Base-by-base conservation (phyloP, 108 stramenopile species). In the Hondaea fermentalgiana region DNA sequence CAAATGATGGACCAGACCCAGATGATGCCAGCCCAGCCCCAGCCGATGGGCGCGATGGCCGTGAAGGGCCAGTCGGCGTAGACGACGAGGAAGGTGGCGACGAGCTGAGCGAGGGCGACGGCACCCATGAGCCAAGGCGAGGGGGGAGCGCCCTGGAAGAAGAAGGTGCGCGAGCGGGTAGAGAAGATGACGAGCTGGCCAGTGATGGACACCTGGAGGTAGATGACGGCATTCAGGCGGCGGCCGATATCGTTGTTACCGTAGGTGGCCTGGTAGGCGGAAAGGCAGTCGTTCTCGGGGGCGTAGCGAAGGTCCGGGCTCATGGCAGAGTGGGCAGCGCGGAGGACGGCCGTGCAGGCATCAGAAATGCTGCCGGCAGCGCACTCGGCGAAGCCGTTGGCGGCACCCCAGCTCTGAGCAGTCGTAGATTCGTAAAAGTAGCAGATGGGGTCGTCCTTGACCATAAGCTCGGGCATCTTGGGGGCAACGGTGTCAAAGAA, bases 381-480 rank as follows among this genome's bases (percentile, higher is more conserved):
- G 16, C 87, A 69, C 17, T 91, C 35, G 28, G 95, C 91, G 16
- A 97, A 72, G n/a, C 90, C 91, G 5, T 72, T 57, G 6, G 94
- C 91, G 57, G 76, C 87, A 3, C 93, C 91, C 44, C 90, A 76
- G 44, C 91, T 91, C 0, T 93, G 95, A 44, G 90, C 92, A 12
- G 89, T 72, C 17, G 95, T 93, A 28, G 87, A 47, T 29, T 95
- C 94, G 88, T 95, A 93, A 92, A 96, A 96, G 88, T 96, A 95
- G 6, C 95, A 95, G 42, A 96, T 96, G 42, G 95, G 93, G 87
- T 83, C 76, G 76, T 25, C 76, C 88, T 72, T 90, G 60, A 42
- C 44, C 59, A 44, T n/a, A 5, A 88, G 71, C 88, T 59, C 60
- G 60, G 59, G 90, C 60, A 88, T 42, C 47, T 72, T 42, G 58